Evolutionary conservation across 352 stramenopile genomes (phyloP).

Genomic region (Saprolegnia parasitica): DNA sequence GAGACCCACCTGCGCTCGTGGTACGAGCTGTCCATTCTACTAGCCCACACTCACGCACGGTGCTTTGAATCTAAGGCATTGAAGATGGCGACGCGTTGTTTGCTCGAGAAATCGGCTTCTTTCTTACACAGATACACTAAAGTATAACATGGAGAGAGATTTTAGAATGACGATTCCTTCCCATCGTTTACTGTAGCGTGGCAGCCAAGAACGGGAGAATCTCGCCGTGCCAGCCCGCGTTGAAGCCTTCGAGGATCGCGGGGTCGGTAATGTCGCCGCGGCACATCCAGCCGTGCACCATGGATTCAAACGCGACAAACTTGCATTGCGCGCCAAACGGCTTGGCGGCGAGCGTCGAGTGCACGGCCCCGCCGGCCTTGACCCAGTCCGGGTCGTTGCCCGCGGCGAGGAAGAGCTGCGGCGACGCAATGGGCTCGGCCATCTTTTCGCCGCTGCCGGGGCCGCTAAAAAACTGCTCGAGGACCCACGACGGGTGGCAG

Average conservation of each 20-base stretch:
- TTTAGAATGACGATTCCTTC: no score
- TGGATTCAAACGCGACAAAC: conserved; percentile 1
- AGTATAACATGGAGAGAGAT: no score
- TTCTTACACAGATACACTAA: no score
- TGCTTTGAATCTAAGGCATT: no score
- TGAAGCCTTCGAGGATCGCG: background rate
- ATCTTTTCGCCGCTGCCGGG: conserved; percentile 65
- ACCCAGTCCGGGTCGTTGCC: conserved; percentile 68
- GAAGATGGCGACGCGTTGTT: no score
- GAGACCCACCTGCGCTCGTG: no score
- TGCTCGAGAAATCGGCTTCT: no score
- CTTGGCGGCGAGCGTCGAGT: conserved; percentile 50
- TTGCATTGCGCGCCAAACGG: background rate
- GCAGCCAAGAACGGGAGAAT: no score
- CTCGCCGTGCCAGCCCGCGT: background rate
- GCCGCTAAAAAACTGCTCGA: conserved; percentile 74
- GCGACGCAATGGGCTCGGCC: conserved; percentile 60
- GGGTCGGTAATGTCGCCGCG: conserved; percentile 7
- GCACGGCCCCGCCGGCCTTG: conserved; percentile 57
- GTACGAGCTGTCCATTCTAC: no score
- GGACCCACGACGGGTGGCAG: conserved; percentile 75
- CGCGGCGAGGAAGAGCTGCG: conserved; percentile 62
- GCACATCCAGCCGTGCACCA: conserved; percentile 13
- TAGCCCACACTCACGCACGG: no score
- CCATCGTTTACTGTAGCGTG: no score